These are phyloP conservation scores for Pyricularia grisea DNA, from an alignment of 2,329 filamentous ascomycete genomes.

Conservation along the genomic window DNA sequence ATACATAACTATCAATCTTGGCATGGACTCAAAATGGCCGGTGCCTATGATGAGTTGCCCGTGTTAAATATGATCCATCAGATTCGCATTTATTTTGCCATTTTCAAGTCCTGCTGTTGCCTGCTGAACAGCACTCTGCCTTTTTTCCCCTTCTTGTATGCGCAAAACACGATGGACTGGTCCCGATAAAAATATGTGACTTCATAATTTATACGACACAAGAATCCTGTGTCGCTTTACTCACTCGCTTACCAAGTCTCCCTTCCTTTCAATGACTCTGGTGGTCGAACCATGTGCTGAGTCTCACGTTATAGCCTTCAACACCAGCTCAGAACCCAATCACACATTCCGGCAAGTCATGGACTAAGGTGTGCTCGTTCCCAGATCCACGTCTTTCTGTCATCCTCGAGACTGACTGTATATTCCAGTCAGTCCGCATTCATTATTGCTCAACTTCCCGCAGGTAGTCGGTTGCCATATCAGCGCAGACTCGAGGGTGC, in stretches of 20 bases:
- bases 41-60: neutral
- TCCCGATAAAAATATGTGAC: neutral
- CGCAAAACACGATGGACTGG: neutral
- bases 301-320: too few relatives aligned
- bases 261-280: neutral
- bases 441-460: neutral
- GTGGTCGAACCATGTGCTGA: neutral
- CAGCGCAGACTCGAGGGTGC: neutral
- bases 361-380: too few relatives aligned
- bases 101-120: neutral
- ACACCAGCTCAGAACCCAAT: too few relatives aligned
- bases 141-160: too few relatives aligned
- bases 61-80: neutral
- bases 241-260: neutral
- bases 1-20: too few relatives aligned
- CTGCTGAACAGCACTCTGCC: neutral
- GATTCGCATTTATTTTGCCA: too few relatives aligned
- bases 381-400: neutral
- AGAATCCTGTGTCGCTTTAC: neutral
- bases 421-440: neutral
- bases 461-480: neutral
- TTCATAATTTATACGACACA: neutral
- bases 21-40: too few relatives aligned
- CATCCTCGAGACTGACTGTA: neutral
- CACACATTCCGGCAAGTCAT: too few relatives aligned